Evolutionary conservation across 192 early-diverging fungal species (phyloP), one percentile per base, ranked within the genome.

Genomic region (Gamsiella multidivaricata): DNA sequence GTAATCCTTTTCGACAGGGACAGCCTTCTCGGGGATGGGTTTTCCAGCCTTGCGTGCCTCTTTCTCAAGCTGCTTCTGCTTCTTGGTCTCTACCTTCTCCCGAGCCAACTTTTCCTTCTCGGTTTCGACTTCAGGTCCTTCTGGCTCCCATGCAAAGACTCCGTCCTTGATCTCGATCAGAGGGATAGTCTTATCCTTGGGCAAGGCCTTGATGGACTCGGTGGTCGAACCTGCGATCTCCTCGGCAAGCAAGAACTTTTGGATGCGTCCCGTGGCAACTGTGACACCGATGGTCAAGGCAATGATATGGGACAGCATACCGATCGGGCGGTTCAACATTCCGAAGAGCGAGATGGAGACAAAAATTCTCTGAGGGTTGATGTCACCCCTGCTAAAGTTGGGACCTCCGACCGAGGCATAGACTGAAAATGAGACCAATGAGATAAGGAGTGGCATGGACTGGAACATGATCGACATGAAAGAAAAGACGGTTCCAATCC

Each of bases 391-490:
- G 0, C 58, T 61, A 11, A 43, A 53, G 33, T 67, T 55, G 25
- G 65, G 65, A 28, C 73, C 65, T 18, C 73, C 73, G 3, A 62
- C 58, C 15, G 54, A 28, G 25, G 73, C 58, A 20, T 78, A 78
- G 47, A 78, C 59, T 0, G 65, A 32, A 18, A 78, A 69, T 12
- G 73, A 55, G 29, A 57, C 65, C 28, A 78, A 39, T 11, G 73
- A 45, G 37, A 78, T 52, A 17, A 78, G 43, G 8, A 69, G 34
- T 3, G 73, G 57, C 59, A 78, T 36, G 10, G 59, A 59, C 32
- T 45, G 45, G 33, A 69, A 78, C 59, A 69, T 63, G 65, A 78
- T 78, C 12, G 73, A 62, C 53, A 78, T 55, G 59, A 67, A 50
- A 2, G 73, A 61, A 5, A 60, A 61, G 28, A 53, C 41, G 18